Conservation (phyloP, 441 rosid genomes). For the Pelargonium citronellum region DNA sequence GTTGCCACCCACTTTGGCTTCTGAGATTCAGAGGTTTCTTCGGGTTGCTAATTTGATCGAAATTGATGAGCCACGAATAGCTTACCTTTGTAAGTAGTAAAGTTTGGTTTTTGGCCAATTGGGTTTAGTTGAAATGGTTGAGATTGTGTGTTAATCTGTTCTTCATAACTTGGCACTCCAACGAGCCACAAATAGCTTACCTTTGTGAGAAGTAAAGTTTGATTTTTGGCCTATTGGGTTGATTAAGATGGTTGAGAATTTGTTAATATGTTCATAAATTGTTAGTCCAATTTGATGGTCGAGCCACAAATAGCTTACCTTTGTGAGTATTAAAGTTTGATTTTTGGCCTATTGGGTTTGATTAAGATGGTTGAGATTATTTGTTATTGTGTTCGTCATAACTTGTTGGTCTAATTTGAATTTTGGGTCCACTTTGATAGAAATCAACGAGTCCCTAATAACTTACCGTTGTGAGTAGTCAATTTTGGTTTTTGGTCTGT, state of each 20-base stretch:
- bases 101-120: background rate
- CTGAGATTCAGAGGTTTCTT: slow-evolving; percentile 77
- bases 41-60: slow-evolving; percentile 81
- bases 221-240: no score
- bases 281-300: slow-evolving; percentile 7
- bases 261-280: no score
- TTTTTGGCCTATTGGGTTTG: background rate
- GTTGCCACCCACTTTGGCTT: slow-evolving; percentile 63
- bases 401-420: no score
- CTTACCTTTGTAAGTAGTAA: slow-evolving; percentile 59
- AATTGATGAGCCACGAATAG: slow-evolving; percentile 63
- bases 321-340: slow-evolving; percentile 33
- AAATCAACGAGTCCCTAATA: no score
- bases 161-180: background rate
- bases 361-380: background rate
- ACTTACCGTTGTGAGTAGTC: no score
- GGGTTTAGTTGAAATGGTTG: background rate
- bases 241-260: no score
- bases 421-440: no score
- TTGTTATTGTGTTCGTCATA: background rate
- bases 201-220: no score
- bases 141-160: background rate
- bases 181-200: no score
- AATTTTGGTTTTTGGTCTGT: no score
- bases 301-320: slow-evolving; percentile 84